Evolutionary conservation across 176 grass and related monocot genomes (phyloP).

Genomic region (Leersia perrieri): DNA sequence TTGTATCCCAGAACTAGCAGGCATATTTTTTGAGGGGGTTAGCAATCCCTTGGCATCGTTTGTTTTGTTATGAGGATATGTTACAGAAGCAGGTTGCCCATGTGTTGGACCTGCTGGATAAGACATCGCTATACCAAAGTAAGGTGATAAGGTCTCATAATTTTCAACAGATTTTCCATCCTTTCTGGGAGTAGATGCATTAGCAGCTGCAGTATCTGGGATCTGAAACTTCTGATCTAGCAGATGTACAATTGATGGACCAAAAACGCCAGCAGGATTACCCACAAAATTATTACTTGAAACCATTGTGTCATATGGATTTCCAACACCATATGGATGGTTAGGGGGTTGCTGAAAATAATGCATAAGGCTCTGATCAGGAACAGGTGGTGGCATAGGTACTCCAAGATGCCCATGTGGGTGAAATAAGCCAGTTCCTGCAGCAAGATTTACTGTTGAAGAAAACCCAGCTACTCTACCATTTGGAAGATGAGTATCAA

Average conservation of each 20-base stretch:
- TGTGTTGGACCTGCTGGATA: slow-evolving; percentile 51
- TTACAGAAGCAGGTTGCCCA: slow-evolving; percentile 25
- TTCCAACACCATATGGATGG: slow-evolving; percentile 48
- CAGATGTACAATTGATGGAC: slow-evolving; percentile 38
- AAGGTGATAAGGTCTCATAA: slow-evolving; percentile 45
- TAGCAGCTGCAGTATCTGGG: slow-evolving; percentile 44
- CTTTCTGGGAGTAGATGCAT: slow-evolving; percentile 38
- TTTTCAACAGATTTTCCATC: slow-evolving; percentile 38
- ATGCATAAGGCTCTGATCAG: slow-evolving; percentile 56
- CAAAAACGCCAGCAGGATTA: slow-evolving; percentile 44
- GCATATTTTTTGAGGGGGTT: slow-evolving; percentile 35
- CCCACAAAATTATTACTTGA: slow-evolving; percentile 41
- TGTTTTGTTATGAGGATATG: slow-evolving; percentile 43
- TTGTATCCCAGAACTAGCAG: slow-evolving; percentile 37
- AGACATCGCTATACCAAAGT: slow-evolving; percentile 34
- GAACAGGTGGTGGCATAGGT: slow-evolving; percentile 48
- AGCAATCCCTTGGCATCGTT: slow-evolving; percentile 46
- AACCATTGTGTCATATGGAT: slow-evolving; percentile 52
- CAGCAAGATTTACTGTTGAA: slow-evolving; percentile 35
- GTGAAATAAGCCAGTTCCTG: slow-evolving; percentile 51
- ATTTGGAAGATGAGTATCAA: slow-evolving; percentile 55
- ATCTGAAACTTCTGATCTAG: slow-evolving; percentile 46
- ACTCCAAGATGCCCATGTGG: slow-evolving; percentile 61
- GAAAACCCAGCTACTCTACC: slow-evolving; percentile 44
- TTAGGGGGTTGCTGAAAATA: slow-evolving; percentile 57